Evolutionary conservation across 1,284 basidiomycete species (phyloP), one percentile per base, ranked within the genome.

Genomic region (Cystobasidium sp.): DNA sequence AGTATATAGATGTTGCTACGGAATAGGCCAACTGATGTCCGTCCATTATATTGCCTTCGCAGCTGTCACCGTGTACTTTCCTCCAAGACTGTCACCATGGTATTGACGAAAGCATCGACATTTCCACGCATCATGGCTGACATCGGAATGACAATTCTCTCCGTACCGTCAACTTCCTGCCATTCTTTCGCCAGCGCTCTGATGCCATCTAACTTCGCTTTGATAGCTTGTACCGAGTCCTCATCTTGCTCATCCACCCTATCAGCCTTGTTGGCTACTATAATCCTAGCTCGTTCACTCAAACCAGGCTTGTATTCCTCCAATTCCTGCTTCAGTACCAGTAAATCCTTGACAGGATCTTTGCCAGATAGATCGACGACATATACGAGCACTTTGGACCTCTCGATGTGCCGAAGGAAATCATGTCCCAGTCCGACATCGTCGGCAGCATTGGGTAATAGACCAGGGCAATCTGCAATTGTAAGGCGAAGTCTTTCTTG

Each of bases 201-300:
- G 4, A 44, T 53, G 37, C 24, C 46, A 37, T 47, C 63, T 12
- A 73, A 20, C 53, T 66, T 73, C 6, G 31, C 37, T 53, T 65
- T 64, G 51, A 73, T 64, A 22, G 6, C 37, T 5, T 65, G 24
- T 20, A 73, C 39, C 0, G 56, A 24, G n/a, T 76, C 75, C 8
- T 37, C 22, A 51, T 59, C 66, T 1, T 37, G 20, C 49, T 69
- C 68, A 6, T 65, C 76, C 20, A 94, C 86, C 55, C 91, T 81
- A 83, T 99, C 96, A 0, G 93, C 94, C 83, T 99, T 98, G 85
- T 98, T 99, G 20, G 94, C 91, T 24, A 98, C 86, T 37, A 99
- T 90, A 79, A 96, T 85, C 37, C 89, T 86, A 10, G 88, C 91
- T 77, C 91, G 90, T 20, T 82, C 80, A 76, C 90, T 90, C 84